Conservation (phyloP, 345 rosid species). For the Erysimum cheiranthoides region DNA sequence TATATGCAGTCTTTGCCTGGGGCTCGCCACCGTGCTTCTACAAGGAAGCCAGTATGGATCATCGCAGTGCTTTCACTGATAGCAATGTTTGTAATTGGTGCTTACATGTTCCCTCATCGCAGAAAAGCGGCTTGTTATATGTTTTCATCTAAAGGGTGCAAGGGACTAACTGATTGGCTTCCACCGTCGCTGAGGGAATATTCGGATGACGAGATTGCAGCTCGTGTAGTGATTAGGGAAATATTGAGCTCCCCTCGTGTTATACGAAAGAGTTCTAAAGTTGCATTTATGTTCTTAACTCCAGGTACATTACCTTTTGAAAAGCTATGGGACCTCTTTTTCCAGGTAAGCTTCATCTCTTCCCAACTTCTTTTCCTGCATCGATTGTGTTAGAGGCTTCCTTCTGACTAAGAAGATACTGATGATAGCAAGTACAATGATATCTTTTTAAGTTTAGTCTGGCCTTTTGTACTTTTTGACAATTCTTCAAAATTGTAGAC, state of each 20-base stretch:
- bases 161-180: constrained; percentile 86
- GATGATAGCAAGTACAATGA: constrained; percentile 15
- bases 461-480: constrained; percentile 3
- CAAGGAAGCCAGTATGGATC: constrained; percentile 87
- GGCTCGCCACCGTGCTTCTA: constrained; percentile 67
- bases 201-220: constrained; percentile 78
- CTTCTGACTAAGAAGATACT: constrained; percentile 15
- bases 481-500: neutral
- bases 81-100: constrained; percentile 76
- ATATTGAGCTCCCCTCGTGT: constrained; percentile 67
- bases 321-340: constrained; percentile 93
- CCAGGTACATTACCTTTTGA: constrained; percentile 92
- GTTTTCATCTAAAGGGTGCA: constrained; percentile 83
- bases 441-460: neutral
- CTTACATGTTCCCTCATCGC: constrained; percentile 82
- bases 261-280: constrained; percentile 61
- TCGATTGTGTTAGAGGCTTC: neutral
- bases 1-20: constrained; percentile 70
- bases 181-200: constrained; percentile 83
- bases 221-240: constrained; percentile 77
- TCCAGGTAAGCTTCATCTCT: constrained; percentile 53
- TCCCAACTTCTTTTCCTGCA: neutral
- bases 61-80: constrained; percentile 74
- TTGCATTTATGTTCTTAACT: constrained; percentile 95
- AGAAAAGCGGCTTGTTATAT: constrained; percentile 72